Conservation (phyloP, 352 stramenopile species). For the Globisporangium paroecandrum region DNA sequence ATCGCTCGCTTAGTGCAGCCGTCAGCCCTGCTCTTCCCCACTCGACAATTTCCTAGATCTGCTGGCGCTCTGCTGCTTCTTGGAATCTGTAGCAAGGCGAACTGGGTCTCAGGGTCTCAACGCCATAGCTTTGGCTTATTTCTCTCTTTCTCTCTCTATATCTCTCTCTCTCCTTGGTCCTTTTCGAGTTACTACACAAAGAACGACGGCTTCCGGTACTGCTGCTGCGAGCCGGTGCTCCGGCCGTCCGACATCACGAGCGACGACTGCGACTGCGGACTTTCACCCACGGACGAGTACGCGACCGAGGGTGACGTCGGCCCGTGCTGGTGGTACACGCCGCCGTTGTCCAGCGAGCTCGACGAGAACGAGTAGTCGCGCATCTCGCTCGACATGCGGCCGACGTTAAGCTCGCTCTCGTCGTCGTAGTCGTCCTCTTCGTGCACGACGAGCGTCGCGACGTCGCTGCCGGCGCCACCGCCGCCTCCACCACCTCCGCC, state of each 20-base stretch:
- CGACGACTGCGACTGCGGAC: constrained; percentile 33
- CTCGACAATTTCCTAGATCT: not conserved
- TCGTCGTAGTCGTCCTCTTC: constrained; percentile 19
- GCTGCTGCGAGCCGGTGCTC: not conserved
- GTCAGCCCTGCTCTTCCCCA: no score
- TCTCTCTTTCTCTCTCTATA: no score
- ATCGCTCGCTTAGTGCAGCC: not conserved
- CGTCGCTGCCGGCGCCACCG: constrained; percentile 3
- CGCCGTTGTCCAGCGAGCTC: constrained; percentile 34
- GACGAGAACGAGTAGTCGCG: constrained; percentile 47
- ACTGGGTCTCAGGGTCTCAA: no score
- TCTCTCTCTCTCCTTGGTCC: no score
- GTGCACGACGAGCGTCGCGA: constrained; percentile 21
- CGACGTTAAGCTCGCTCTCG: constrained; percentile 16
- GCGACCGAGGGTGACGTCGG: constrained; percentile 49
- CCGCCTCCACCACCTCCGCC: not conserved
- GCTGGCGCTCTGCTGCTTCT: not conserved
- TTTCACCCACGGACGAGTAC: constrained; percentile 65
- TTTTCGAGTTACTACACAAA: no score
- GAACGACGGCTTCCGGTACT: no score
- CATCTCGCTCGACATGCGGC: constrained; percentile 32
- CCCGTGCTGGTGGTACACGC: constrained; percentile 32
- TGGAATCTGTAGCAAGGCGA: no score
- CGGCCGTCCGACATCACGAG: constrained; percentile 16
- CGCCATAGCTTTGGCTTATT: no score